Evolutionary conservation across 2,329 filamentous ascomycete genomes (phyloP).

Genomic region (Fusarium sp.): DNA sequence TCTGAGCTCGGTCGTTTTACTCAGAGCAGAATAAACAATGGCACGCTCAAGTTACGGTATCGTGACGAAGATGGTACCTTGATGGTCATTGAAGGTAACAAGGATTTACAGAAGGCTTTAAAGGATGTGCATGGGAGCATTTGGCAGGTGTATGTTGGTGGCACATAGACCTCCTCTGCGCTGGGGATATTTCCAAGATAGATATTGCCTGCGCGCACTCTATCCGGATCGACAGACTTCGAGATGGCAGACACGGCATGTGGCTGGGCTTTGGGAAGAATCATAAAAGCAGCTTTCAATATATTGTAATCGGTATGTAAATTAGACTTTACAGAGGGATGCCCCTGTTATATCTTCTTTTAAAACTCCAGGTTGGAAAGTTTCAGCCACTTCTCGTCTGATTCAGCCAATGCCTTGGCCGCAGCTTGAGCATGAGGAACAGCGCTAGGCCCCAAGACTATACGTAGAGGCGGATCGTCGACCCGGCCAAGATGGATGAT

Average conservation of each 20-base stretch:
- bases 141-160: conserved; percentile 67
- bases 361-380: conserved; percentile 24
- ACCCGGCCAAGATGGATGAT: conserved; percentile 44
- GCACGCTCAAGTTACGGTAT: conserved; percentile 88
- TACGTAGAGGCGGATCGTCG: conserved; percentile 46
- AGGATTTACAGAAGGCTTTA: conserved; percentile 96
- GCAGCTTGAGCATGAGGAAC: conserved; percentile 37
- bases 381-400: conserved; percentile 48
- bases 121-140: conserved; percentile 87
- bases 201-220: not conserved
- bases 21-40: conserved; percentile 82
- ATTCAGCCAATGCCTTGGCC: conserved; percentile 38
- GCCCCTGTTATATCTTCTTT: no score
- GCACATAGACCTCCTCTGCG: conserved; percentile 89
- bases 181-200: conserved; percentile 59
- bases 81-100: conserved; percentile 93
- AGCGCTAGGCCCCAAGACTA: conserved; percentile 48
- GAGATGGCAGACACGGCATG: conserved; percentile 24
- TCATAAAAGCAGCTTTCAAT: no score
- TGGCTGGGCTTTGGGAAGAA: not conserved
- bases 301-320: no score
- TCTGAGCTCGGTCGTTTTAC: conserved; percentile 92
- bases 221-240: conserved; percentile 4
- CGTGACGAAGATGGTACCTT: conserved; percentile 92
- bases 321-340: no score